Base-by-base conservation (phyloP, 2,329 filamentous ascomycete species). In the Fusarium illudens region DNA sequence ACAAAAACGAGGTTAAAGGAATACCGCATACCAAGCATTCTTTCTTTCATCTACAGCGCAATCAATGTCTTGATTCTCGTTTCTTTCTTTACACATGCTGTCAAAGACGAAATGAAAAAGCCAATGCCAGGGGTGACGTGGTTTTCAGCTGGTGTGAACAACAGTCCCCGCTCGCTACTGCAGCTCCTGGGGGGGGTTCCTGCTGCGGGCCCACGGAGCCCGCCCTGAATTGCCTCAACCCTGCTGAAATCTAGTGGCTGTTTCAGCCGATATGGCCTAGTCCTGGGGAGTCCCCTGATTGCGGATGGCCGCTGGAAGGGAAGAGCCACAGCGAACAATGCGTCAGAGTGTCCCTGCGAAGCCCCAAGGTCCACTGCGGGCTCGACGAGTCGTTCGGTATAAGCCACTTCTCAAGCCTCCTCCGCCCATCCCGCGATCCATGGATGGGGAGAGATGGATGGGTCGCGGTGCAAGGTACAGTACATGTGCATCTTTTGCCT, bases 241-340 rank as follows among this genome's bases (percentile, higher is more conserved):
- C 44, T 52, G 57, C 48, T 55, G 59, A 50, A 65, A 69, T 58
- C 53, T 58, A 58, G 57, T 58, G 67, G 59, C 68, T 65, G 71
- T 73, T 73, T 73, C 71, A 73, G 70, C 70, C 63, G 58, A 60
- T 58, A 42, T 48, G 51, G 64, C 39, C 58, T 68, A 63, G 64
- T 62, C 62, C 52, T 39, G 22, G 44, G 10, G 20, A 20, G 54
- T 56, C 59, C 58, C 68, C 68, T 73, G 68, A 44, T 69, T 64
- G 65, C 56, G 42, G 62, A 63, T 55, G 53, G 33, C 27, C 48
- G 61, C 59, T 64, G 66, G 60, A 62, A 67, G 55, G 39, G 20
- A 30, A 42, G 58, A 66, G 70, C 70, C 71, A 71, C 71, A 68
- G 46, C 46, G 60, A 67, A 64, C 62, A 68, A 73, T 71, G 70